Conservation (phyloP, 2,329 filamentous ascomycete species). For the Apiospora aurea region DNA sequence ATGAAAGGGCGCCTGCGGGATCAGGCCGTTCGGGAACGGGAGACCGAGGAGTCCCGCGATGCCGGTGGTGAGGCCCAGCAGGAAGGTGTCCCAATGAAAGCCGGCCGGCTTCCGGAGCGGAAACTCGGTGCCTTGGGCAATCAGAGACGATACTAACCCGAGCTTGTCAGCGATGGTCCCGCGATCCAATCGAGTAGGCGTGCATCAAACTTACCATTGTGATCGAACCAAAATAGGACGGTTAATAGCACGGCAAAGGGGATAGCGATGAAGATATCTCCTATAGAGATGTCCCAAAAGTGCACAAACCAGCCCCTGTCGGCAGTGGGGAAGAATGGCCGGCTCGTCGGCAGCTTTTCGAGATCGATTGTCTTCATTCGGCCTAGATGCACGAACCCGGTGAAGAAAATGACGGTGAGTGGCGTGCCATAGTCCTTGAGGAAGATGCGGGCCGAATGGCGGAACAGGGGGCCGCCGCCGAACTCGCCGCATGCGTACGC, state of each 20-base stretch:
- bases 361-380: constrained; percentile 77
- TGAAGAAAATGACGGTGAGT: constrained; percentile 84
- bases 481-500: constrained; percentile 78
- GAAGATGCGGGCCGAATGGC: constrained; percentile 78
- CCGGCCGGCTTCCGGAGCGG: constrained; percentile 81
- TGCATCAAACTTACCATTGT: constrained; percentile 68
- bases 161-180: constrained; percentile 21
- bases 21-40: constrained; percentile 83
- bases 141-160: constrained; percentile 75
- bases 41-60: constrained; percentile 78
- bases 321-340: constrained; percentile 79
- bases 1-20: constrained; percentile 85
- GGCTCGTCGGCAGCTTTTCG: constrained; percentile 75
- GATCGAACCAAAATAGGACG: constrained; percentile 88
- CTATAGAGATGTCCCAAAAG: constrained; percentile 79
- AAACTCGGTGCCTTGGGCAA: constrained; percentile 84
- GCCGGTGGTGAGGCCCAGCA: constrained; percentile 79
- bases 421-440: constrained; percentile 91
- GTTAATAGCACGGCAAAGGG: constrained; percentile 86
- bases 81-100: constrained; percentile 86
- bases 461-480: constrained; percentile 75
- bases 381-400: constrained; percentile 86
- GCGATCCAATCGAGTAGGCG: neutral
- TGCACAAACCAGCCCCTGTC: constrained; percentile 79
- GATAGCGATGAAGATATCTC: constrained; percentile 82